Evolutionary conservation across 106 monocot genomes (phyloP).

Genomic region (Dendrobium catenatum): DNA sequence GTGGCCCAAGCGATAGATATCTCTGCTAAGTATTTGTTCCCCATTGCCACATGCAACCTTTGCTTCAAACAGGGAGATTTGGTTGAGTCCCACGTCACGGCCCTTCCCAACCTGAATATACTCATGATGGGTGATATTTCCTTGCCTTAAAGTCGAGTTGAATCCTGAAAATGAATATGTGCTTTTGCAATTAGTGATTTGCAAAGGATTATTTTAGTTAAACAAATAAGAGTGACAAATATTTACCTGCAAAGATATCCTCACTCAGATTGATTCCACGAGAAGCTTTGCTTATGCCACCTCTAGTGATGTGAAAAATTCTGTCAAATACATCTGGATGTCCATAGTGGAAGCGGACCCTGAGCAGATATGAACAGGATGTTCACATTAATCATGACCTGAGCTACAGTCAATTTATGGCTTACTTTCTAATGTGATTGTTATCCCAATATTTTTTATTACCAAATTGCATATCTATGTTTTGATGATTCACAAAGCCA

Average conservation of each 20-base stretch:
- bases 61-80: slow-evolving; percentile 97
- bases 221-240: slow-evolving; percentile 5
- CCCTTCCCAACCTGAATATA: slow-evolving; percentile 99
- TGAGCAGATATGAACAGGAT: slow-evolving; percentile 19
- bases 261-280: slow-evolving; percentile 92
- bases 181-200: background rate
- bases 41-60: slow-evolving; percentile 98
- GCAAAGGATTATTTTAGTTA: background rate
- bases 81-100: slow-evolving; percentile 97
- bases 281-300: slow-evolving; percentile 98
- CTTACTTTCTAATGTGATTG: background rate
- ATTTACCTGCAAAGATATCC: slow-evolving; percentile 93
- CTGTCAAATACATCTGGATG: slow-evolving; percentile 99
- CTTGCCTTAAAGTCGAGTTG: slow-evolving; percentile 85
- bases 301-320: slow-evolving; percentile 95
- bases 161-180: slow-evolving; percentile 47
- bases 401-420: background rate
- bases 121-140: slow-evolving; percentile 98
- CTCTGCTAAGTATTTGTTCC: slow-evolving; percentile 91
- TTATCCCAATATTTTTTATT: background rate
- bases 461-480: background rate
- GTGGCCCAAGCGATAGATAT: slow-evolving; percentile 88
- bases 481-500: background rate
- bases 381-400: background rate
- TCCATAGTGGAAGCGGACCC: slow-evolving; percentile 98